phyloP scores from a whole-genome alignment of 176 grass and related monocot genomes.

The Oryza australiensis region DNA sequence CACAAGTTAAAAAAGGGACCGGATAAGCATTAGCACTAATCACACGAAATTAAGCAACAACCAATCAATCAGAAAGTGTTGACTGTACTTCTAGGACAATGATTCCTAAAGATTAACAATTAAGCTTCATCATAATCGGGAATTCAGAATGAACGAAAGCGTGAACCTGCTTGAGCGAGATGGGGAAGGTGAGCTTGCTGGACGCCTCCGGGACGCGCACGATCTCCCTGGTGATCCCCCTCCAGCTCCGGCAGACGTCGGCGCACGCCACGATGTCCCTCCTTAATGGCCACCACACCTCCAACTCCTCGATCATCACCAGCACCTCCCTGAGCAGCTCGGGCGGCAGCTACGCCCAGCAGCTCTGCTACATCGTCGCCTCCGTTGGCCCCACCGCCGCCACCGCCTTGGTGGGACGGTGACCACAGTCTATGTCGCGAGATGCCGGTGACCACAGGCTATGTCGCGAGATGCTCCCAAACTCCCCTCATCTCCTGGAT shows the following conservation, averaged over 20 bases:
- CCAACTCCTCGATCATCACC: conserved; percentile 55
- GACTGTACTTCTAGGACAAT: background rate
- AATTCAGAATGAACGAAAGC: background rate
- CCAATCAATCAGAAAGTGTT: background rate
- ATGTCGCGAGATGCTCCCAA: conserved; percentile 76
- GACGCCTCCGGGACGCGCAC: conserved; percentile 73
- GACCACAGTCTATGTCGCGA: too few relatives aligned
- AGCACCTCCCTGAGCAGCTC: conserved; percentile 88
- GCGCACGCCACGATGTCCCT: conserved; percentile 75
- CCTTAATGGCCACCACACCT: conserved; percentile 54
- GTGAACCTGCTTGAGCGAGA: conserved; percentile 89
- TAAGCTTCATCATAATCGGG: background rate
- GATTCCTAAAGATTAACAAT: background rate
- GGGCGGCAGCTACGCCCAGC: conserved; percentile 74
- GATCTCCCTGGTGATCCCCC: conserved; percentile 84
- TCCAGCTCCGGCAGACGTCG: conserved; percentile 78
- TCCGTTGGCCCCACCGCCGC: conserved; percentile 20
- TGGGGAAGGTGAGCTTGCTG: conserved; percentile 76
- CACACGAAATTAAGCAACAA: background rate
- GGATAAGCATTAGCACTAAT: too few relatives aligned
- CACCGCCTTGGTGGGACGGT: conserved; percentile 49
- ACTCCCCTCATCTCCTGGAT: conserved; percentile 95
- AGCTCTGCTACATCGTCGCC: conserved; percentile 57
- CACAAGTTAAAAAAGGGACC: too few relatives aligned
- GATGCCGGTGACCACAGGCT: too few relatives aligned